Conservation (phyloP, 192 early-diverging fungal species). For the Coemansia sp. region DNA sequence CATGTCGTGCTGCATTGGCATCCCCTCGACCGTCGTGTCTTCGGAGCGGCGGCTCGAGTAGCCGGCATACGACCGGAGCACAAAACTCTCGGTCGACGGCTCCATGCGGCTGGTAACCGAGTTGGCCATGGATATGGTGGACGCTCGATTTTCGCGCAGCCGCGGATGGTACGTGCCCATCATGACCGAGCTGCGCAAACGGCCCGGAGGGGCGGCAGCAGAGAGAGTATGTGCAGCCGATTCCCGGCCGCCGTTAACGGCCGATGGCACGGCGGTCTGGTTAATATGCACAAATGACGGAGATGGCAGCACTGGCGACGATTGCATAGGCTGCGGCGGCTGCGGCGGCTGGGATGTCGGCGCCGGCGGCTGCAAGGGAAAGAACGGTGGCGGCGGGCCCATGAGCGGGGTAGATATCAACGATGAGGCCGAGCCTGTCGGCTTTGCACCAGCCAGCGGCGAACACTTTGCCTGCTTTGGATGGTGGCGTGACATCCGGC, state of each 20-base stretch:
- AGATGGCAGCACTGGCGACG: conserved; percentile 7
- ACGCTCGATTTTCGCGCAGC: not conserved
- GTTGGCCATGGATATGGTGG: not conserved
- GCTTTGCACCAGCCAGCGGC: conserved; percentile 1
- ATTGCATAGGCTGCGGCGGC: not conserved
- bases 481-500: conserved; percentile 6
- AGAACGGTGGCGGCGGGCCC: conserved; percentile 9
- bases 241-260: conserved; percentile 21
- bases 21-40: conserved; percentile 8
- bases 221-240: not conserved
- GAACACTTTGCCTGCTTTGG: not conserved
- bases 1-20: conserved; percentile 6
- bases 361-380: not conserved
- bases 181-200: not conserved
- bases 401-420: conserved; percentile 23
- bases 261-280: conserved; percentile 7
- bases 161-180: conserved; percentile 4
- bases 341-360: too few species aligned
- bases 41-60: conserved; percentile 10
- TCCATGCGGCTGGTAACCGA: not conserved
- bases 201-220: not conserved
- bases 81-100: conserved; percentile 16
- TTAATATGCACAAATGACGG: conserved; percentile 35
- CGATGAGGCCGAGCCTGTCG: not conserved
- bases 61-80: conserved; percentile 6